A percentile compares a stretch with the other conserved stretches of the same genome.
Conservation (phyloP, 257 asterid genomes). For the Marsdenia floribunda region DNA sequence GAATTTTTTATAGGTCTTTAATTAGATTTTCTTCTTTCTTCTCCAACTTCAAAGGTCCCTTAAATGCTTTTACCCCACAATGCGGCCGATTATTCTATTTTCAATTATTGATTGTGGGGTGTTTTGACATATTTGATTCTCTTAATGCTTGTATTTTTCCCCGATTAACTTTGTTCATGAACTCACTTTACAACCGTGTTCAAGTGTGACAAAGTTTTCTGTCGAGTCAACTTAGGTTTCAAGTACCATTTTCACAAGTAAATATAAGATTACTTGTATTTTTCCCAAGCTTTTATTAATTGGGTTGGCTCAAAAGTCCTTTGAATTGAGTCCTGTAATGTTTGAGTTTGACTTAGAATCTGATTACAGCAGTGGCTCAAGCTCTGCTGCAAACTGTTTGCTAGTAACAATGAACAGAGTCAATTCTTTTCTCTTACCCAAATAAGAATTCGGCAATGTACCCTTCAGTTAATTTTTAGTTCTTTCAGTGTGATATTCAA, state of each 20-base stretch:
- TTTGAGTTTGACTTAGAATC: neutral
- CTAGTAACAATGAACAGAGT: neutral
- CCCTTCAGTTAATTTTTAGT: neutral
- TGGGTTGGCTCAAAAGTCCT: neutral
- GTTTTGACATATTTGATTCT: neutral
- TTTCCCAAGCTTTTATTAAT: neutral
- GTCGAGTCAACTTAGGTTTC: neutral
- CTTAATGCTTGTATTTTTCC: neutral
- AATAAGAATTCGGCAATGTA: neutral
- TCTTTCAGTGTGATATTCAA: neutral
- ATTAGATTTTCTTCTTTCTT: neutral
- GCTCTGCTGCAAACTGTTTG: neutral
- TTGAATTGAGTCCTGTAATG: neutral
- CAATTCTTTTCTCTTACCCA: conserved; percentile 1
- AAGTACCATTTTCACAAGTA: neutral
- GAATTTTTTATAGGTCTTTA: neutral
- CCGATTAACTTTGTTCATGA: neutral
- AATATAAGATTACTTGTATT: neutral
- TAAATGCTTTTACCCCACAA: neutral
- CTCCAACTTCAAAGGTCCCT: neutral
- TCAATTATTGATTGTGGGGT: neutral
- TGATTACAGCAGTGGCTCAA: neutral
- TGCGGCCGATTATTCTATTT: neutral
- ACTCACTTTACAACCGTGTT: neutral
- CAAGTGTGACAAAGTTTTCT: neutral